Base-by-base conservation (phyloP, 2,329 filamentous ascomycete genomes). In the Alternaria gaisen region DNA sequence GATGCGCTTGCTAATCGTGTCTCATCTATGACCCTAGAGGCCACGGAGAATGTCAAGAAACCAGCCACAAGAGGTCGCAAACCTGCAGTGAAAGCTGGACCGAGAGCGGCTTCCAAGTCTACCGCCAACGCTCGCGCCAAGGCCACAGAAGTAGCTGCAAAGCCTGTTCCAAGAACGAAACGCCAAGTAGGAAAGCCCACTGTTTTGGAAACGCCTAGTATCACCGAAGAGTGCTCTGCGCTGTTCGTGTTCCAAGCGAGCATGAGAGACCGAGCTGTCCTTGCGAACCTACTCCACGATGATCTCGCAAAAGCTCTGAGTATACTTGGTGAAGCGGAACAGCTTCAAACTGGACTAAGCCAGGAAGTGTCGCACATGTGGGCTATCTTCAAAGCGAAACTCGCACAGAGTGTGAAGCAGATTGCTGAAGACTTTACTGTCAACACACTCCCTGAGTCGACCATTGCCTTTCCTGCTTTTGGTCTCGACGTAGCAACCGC, bases 391-490 rank as follows among this genome's bases (percentile, higher is more conserved):
- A 88, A 88, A 55, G 87, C 90, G 46, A 85, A 91, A 43, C 83
- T 93, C 61, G 84, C 87, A 16, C 86, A 90, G 75, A 91, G 89
- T 63, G 83, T 91, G 70, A 87, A 90, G 47, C 85, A 90, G 71
- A 91, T 97, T 82, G 86, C 89, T 12, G 85, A 86, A 5, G 92
- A 97, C 77, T 90, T 94, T 3, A 90, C 95, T 4, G 96, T 94
- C 77, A 96, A 92, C 18, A 91, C 94, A 10, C 86, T 98, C 16
- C 92, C 94, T 46, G 95, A 99, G 71, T 97, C 95, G 0, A 97
- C 93, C 0, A 89, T 97, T 26, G 96, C 93, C 0, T 90, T 94
- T 61, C 93, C 94, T 1, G 89, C 92, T 0, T 83, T 94, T 22
- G 71, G 70, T 20, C 56, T 65, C 22, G 73, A 77, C 40, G 67